Conservation (phyloP, 1,139 yeast species). For the Pichia sp. region DNA sequence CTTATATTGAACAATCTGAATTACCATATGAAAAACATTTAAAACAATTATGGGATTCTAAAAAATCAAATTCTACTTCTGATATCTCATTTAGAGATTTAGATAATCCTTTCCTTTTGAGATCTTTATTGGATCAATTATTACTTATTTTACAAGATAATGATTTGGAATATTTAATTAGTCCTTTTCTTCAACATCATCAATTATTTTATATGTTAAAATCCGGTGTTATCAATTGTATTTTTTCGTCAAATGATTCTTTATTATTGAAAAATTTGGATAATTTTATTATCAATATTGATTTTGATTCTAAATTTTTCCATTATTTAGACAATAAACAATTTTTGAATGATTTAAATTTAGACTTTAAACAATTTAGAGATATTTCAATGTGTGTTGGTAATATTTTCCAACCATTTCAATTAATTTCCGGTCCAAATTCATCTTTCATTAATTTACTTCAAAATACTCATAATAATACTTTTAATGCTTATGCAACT, state of each 20-base stretch:
- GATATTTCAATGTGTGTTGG: constrained; percentile 78
- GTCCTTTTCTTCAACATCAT: constrained; percentile 79
- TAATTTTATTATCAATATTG: constrained; percentile 68
- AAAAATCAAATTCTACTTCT: constrained; percentile 12
- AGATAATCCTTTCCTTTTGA: constrained; percentile 42
- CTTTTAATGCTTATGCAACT: constrained; percentile 1
- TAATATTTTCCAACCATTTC: constrained; percentile 61
- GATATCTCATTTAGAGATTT: constrained; percentile 35
- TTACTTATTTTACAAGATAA: constrained; percentile 51
- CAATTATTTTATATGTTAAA: constrained; percentile 70
- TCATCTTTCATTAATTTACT: constrained; percentile 1
- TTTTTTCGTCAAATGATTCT: constrained; percentile 81
- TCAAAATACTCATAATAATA: constrained; percentile 1
- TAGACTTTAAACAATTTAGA: constrained; percentile 59
- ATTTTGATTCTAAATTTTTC: constrained; percentile 54
- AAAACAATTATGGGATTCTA: constrained; percentile 41
- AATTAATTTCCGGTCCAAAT: constrained; percentile 1
- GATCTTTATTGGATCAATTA: constrained; percentile 51
- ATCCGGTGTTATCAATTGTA: constrained; percentile 55
- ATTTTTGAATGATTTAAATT: constrained; percentile 54
- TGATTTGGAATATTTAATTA: constrained; percentile 61
- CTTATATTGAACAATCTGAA: constrained; percentile 31
- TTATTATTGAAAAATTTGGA: constrained; percentile 56
- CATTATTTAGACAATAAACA: constrained; percentile 57
- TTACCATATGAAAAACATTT: constrained; percentile 43